These are phyloP conservation scores for Bullera alba DNA, from an alignment of 768 basidiomycete genomes.

Conservation along the genomic window DNA sequence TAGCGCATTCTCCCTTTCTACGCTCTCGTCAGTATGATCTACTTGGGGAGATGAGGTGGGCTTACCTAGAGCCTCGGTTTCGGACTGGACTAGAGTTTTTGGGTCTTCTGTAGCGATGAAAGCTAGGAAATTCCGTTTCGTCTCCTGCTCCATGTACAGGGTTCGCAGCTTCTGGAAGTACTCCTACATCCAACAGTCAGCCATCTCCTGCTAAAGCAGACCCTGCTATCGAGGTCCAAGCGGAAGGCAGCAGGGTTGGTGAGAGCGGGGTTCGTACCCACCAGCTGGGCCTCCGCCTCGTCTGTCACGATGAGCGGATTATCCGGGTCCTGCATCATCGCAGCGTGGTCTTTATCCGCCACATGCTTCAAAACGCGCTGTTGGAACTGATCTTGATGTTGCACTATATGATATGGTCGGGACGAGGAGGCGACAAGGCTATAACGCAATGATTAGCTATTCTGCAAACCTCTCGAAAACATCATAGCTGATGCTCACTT, in stretches of 20 bases:
- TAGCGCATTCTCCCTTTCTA: conserved; percentile 56
- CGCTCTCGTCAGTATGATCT: neutral
- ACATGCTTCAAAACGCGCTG: conserved; percentile 30
- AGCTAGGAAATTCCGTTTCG: conserved; percentile 80
- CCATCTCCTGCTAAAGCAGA: neutral
- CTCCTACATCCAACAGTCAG: conserved; percentile 16
- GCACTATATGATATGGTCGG: conserved; percentile 17
- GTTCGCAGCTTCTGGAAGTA: conserved; percentile 59
- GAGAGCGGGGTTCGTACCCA: conserved; percentile 1
- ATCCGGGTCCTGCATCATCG: conserved; percentile 26
- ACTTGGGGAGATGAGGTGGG: neutral
- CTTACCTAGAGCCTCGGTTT: conserved; percentile 57
- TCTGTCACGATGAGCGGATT: conserved; percentile 34
- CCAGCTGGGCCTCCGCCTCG: conserved; percentile 39
- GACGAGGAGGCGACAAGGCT: conserved; percentile 9
- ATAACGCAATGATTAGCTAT: too few species aligned
- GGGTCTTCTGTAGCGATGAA: conserved; percentile 80
- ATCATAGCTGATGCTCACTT: conserved; percentile 9
- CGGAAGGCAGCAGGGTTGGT: too few species aligned
- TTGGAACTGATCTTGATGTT: conserved; percentile 27
- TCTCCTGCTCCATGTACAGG: conserved; percentile 81
- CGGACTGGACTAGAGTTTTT: conserved; percentile 68
- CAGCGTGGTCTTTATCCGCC: conserved; percentile 22
- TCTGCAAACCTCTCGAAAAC: too few species aligned
- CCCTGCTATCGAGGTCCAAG: too few species aligned